These are phyloP conservation scores for Candida pseudocylindracea DNA, from an alignment of 1,139 yeast genomes.

Conservation along the genomic window DNA sequence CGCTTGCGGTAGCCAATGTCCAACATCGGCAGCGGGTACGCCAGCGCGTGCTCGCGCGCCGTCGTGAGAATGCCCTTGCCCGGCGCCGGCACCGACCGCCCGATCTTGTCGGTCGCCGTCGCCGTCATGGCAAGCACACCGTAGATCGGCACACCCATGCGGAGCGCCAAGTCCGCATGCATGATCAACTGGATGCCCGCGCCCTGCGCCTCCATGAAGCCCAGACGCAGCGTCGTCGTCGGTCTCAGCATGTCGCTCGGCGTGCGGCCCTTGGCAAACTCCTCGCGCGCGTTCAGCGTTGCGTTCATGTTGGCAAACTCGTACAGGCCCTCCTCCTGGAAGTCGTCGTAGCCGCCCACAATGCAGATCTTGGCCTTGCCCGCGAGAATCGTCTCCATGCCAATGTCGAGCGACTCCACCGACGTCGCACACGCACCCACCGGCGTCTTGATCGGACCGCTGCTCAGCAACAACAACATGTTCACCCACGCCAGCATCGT, in stretches of 20 bases:
- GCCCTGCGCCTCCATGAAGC: slow-evolving; percentile 99
- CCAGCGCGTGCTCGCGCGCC: slow-evolving; percentile 78
- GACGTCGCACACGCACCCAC: slow-evolving; percentile 99
- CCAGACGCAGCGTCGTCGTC: slow-evolving; percentile 83
- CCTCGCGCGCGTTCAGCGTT: slow-evolving; percentile 73
- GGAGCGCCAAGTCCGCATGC: slow-evolving; percentile 83
- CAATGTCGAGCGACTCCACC: slow-evolving; percentile 88
- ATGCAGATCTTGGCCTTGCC: slow-evolving; percentile 92
- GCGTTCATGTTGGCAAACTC: slow-evolving; percentile 99
- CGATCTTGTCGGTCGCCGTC: slow-evolving; percentile 95
- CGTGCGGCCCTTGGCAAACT: slow-evolving; percentile 88
- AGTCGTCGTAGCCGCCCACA: slow-evolving; percentile 98
- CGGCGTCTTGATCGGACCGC: slow-evolving; percentile 98
- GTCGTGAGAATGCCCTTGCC: slow-evolving; percentile 98
- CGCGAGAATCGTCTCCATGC: slow-evolving; percentile 77
- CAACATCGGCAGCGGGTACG: slow-evolving; percentile 62
- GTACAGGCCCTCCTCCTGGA: slow-evolving; percentile 97
- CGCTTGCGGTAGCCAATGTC: slow-evolving; percentile 87
- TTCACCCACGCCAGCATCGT: slow-evolving; percentile 99
- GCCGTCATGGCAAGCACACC: slow-evolving; percentile 89
- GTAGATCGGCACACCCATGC: slow-evolving; percentile 98
- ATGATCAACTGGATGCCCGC: slow-evolving; percentile 94
- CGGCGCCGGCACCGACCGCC: slow-evolving; percentile 98
- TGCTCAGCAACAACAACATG: slow-evolving; percentile 89
- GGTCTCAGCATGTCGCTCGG: slow-evolving; percentile 99